Conservation (phyloP, 148 eudicot species). For the Arbutus unedo region DNA sequence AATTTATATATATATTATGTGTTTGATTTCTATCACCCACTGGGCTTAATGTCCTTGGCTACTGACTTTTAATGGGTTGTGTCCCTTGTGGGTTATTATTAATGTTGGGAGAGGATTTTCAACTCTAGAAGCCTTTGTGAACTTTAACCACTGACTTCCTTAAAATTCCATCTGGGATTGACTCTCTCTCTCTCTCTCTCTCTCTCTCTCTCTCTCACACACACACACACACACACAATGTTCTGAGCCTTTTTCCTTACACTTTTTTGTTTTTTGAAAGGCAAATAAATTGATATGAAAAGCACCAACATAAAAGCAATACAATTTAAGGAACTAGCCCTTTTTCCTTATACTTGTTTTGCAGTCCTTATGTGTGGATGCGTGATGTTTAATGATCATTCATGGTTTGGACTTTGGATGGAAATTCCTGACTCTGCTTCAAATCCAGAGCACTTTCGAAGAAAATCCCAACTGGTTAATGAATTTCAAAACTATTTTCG, state of each 20-base stretch:
- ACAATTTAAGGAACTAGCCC: too few species aligned
- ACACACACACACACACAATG: too few species aligned
- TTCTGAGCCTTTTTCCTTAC: neutral
- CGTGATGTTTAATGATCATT: neutral
- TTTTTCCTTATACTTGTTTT: neutral
- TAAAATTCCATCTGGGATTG: conserved; percentile 2
- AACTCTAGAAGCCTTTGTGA: conserved; percentile 7
- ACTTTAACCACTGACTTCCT: neutral
- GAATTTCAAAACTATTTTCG: neutral
- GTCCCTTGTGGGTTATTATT: conserved; percentile 6
- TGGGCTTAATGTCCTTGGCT: conserved; percentile 2
- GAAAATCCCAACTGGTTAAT: neutral
- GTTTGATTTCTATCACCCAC: neutral
- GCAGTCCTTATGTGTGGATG: neutral
- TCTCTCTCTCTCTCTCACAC: neutral
- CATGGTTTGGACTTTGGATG: neutral
- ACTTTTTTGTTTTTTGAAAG: too few species aligned
- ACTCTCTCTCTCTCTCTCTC: neutral
- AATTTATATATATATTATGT: neutral
- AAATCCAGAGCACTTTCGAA: neutral
- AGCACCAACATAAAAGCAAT: too few species aligned
- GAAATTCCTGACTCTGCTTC: neutral
- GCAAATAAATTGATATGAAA: too few species aligned
- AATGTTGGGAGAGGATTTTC: conserved; percentile 18
- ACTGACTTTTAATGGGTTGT: neutral